A percentile compares a stretch with the other conserved stretches of the same genome.
These are phyloP conservation scores for Dryadomyces quercivorus DNA, from an alignment of 2,329 filamentous ascomycete genomes.

Conservation along the genomic window DNA sequence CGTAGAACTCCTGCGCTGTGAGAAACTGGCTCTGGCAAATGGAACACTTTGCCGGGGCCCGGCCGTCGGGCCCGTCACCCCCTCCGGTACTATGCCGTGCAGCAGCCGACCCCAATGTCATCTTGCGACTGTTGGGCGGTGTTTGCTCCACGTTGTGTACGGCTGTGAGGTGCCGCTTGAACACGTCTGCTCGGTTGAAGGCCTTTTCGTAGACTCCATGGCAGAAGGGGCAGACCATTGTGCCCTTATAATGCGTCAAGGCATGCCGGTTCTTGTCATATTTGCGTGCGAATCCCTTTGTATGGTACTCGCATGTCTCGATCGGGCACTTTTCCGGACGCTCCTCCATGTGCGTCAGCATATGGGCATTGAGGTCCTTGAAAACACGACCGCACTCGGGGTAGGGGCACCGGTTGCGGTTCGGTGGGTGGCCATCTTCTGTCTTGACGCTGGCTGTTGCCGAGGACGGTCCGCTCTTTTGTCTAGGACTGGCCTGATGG, in stretches of 20 bases:
- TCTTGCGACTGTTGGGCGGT: conserved; percentile 77
- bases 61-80: conserved; percentile 4
- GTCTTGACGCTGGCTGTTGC: conserved; percentile 16
- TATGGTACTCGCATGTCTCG: conserved; percentile 81
- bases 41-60: conserved; percentile 59
- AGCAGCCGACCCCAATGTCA: conserved; percentile 27
- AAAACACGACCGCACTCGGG: conserved; percentile 47
- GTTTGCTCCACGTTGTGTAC: conserved; percentile 93
- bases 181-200: conserved; percentile 93
- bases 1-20: conserved; percentile 92
- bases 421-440: conserved; percentile 21
- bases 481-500: conserved; percentile 8
- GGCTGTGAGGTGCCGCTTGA: conserved; percentile 88
- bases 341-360: conserved; percentile 91
- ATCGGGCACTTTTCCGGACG: conserved; percentile 95
- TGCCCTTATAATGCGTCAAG: conserved; percentile 93
- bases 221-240: conserved; percentile 96
- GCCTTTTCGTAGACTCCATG: conserved; percentile 84
- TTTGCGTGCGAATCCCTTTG: conserved; percentile 88
- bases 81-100: conserved; percentile 7
- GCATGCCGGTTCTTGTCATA: conserved; percentile 98
- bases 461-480: not conserved
- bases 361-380: conserved; percentile 68
- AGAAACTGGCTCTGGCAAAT: conserved; percentile 72
- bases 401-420: conserved; percentile 39